phyloP scores from a whole-genome alignment of 2,329 filamentous ascomycete genomes.

The Ambrosiella cleistominuta region DNA sequence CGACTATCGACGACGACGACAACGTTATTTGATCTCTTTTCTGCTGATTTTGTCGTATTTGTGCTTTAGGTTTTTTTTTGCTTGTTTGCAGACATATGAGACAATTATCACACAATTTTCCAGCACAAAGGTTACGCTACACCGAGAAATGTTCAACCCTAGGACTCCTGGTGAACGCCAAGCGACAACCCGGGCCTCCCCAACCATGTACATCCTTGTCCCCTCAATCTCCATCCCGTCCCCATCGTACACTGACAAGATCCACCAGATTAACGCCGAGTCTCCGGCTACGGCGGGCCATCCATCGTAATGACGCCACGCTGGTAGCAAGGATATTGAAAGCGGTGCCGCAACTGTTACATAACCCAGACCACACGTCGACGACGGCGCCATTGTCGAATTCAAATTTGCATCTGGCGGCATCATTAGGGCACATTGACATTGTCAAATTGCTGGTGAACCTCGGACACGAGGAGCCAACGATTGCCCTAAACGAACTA shows the following conservation, averaged over 20 bases:
- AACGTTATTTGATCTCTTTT: too few relatives aligned
- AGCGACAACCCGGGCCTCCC: not conserved
- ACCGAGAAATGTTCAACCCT: not conserved
- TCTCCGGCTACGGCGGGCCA: conserved; percentile 64
- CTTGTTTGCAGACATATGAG: too few relatives aligned
- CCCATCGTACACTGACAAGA: not conserved
- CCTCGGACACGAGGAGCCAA: conserved; percentile 56
- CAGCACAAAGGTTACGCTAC: not conserved
- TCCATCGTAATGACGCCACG: conserved; percentile 52
- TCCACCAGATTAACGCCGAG: conserved; percentile 40
- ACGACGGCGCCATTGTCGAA: conserved; percentile 53
- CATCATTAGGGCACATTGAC: conserved; percentile 49
- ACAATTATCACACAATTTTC: not conserved
- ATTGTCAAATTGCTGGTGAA: conserved; percentile 54
- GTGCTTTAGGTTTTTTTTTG: too few relatives aligned
- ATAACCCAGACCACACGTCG: conserved; percentile 52
- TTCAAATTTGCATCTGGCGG: conserved; percentile 68
- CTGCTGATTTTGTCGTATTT: too few relatives aligned
- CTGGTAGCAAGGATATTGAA: conserved; percentile 63
- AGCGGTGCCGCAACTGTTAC: conserved; percentile 51
- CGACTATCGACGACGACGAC: too few relatives aligned
- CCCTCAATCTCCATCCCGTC: too few relatives aligned
- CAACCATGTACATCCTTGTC: not conserved
- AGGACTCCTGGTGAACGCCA: not conserved
- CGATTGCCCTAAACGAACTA: conserved; percentile 59